phyloP scores from a whole-genome alignment of 2,329 filamentous ascomycete genomes.

The Paracoccidioides brasiliensis region DNA sequence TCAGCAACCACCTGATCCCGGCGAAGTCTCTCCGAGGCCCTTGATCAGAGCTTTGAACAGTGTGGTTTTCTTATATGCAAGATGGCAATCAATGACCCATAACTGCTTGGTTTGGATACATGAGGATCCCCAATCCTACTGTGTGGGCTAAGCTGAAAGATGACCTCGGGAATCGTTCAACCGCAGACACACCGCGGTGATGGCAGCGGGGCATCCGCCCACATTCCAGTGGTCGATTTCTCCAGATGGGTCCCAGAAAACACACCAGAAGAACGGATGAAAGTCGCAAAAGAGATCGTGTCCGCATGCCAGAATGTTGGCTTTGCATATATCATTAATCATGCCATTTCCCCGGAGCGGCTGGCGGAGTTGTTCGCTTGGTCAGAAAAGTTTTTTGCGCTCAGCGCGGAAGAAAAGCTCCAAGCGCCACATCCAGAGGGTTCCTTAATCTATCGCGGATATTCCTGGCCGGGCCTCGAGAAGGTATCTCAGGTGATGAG shows the following conservation, averaged over 20 bases:
- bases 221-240: slow-evolving; percentile 31
- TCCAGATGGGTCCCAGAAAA: slow-evolving; percentile 21
- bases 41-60: neutral
- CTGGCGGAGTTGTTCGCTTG: slow-evolving; percentile 34
- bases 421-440: slow-evolving; percentile 38
- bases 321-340: slow-evolving; percentile 38
- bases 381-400: slow-evolving; percentile 32
- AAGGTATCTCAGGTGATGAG: slow-evolving; percentile 38
- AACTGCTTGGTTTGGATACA: neutral
- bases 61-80: neutral
- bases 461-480: slow-evolving; percentile 42
- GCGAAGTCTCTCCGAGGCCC: too few species aligned
- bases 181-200: neutral
- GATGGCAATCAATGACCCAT: neutral
- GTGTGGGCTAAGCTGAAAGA: neutral
- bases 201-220: neutral
- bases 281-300: slow-evolving; percentile 28
- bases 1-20: neutral
- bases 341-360: slow-evolving; percentile 28
- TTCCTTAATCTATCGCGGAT: slow-evolving; percentile 40
- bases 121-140: neutral
- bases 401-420: slow-evolving; percentile 35
- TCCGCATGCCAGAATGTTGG: slow-evolving; percentile 33
- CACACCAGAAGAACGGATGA: slow-evolving; percentile 17
- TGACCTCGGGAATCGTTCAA: neutral